phyloP scores from a whole-genome alignment of 495 filamentous ascomycete genomes.

The Aspergillus avenaceus region DNA sequence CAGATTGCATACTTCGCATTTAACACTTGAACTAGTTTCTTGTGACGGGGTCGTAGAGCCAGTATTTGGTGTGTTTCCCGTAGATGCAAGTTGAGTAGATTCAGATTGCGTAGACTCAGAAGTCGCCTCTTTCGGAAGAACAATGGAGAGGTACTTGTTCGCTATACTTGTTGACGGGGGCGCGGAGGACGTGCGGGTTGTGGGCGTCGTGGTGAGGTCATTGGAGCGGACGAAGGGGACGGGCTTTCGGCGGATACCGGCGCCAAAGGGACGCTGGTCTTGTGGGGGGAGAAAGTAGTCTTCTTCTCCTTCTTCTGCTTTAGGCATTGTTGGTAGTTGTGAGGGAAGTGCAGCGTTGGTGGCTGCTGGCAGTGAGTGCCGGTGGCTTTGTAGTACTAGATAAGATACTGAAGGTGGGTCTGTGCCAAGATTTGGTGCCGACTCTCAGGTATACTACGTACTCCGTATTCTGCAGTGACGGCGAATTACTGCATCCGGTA shows the following conservation, averaged over 20 bases:
- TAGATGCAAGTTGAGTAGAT: no score
- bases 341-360: no score
- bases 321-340: not conserved
- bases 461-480: conserved; percentile 3
- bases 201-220: conserved; percentile 30
- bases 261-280: conserved; percentile 72
- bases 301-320: conserved; percentile 39
- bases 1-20: conserved; percentile 58
- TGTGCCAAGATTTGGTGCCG: no score
- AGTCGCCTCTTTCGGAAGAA: conserved; percentile 44
- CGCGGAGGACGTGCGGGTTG: conserved; percentile 20
- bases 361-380: not conserved
- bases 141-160: conserved; percentile 68
- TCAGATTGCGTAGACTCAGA: conserved; percentile 5
- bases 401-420: no score
- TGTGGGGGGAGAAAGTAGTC: conserved; percentile 66
- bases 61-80: no score
- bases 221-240: conserved; percentile 79
- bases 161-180: conserved; percentile 45
- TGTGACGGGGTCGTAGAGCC: no score
- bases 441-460: no score
- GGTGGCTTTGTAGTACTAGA: no score
- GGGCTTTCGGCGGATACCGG: conserved; percentile 69
- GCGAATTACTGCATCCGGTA: conserved; percentile 3
- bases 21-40: no score